Conservation (phyloP, 805 yeast species). For the Saturnispora galanensis region DNA sequence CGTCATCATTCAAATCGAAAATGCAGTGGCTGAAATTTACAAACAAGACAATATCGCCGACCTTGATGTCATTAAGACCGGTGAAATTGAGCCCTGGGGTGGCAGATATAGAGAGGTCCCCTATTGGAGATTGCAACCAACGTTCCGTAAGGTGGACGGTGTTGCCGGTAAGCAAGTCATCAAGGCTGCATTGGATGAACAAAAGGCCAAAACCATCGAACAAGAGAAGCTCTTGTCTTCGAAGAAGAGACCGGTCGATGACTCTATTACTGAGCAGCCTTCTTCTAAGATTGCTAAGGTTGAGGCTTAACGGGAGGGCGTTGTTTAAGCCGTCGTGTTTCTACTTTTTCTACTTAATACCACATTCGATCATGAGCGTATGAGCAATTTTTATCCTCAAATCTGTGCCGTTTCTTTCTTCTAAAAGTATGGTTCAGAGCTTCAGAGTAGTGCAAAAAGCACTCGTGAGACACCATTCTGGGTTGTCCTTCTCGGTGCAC, state of each 20-base stretch:
- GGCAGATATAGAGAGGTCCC: constrained; percentile 76
- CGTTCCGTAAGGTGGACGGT: constrained; percentile 84
- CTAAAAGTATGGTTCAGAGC: too few species aligned
- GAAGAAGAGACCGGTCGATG: constrained; percentile 9
- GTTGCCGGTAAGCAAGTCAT: constrained; percentile 38
- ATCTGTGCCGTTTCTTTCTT: too few species aligned
- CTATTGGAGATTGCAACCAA: constrained; percentile 95
- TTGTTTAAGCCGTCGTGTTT: neutral
- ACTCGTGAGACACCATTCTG: neutral
- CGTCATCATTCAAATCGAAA: constrained; percentile 60
- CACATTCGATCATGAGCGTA: neutral
- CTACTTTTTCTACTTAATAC: neutral
- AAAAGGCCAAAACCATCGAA: constrained; percentile 10
- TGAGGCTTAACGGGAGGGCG: neutral
- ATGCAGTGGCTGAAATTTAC: constrained; percentile 48
- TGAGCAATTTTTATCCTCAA: neutral
- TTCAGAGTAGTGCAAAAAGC: neutral
- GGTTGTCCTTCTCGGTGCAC: constrained; percentile 14
- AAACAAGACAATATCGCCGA: constrained; percentile 40
- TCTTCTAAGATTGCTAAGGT: constrained; percentile 2
- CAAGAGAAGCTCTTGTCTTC: constrained; percentile 7
- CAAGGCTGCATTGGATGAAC: constrained; percentile 12
- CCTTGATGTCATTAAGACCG: constrained; percentile 45
- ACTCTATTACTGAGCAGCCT: neutral
- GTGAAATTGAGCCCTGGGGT: constrained; percentile 60